Percentiles rank a stretch among this genome's conserved stretches.
Evolutionary conservation across 2,329 filamentous ascomycete species (phyloP).

Genomic region (Nothophoma quercina): DNA sequence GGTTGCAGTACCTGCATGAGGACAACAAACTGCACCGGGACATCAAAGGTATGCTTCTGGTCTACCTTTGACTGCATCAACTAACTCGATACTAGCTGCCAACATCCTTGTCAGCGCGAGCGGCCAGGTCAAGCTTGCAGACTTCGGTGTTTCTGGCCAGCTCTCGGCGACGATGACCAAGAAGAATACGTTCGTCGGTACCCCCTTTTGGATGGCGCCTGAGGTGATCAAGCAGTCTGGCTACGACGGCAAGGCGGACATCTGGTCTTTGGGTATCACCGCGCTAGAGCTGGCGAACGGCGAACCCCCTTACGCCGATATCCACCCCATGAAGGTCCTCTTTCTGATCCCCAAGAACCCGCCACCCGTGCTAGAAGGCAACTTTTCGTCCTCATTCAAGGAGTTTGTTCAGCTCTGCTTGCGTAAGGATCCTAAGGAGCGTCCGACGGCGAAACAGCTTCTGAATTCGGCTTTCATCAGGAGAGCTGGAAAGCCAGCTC

Average conservation of each 20-base stretch:
- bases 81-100: slow-evolving; percentile 68
- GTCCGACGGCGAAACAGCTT: slow-evolving; percentile 85
- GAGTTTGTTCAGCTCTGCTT: slow-evolving; percentile 71
- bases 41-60: slow-evolving; percentile 77
- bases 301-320: slow-evolving; percentile 93
- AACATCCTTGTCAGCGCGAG: slow-evolving; percentile 89
- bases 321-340: slow-evolving; percentile 97
- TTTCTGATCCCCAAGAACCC: slow-evolving; percentile 96
- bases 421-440: slow-evolving; percentile 85
- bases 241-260: slow-evolving; percentile 97
- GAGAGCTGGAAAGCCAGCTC: slow-evolving; percentile 93
- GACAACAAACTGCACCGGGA: slow-evolving; percentile 97
- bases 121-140: slow-evolving; percentile 94
- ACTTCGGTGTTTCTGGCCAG: slow-evolving; percentile 97
- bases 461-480: slow-evolving; percentile 90
- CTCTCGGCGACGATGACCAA: slow-evolving; percentile 98
- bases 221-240: slow-evolving; percentile 99
- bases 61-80: background rate
- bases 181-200: slow-evolving; percentile 98
- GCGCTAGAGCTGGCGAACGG: slow-evolving; percentile 90
- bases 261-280: slow-evolving; percentile 96
- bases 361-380: slow-evolving; percentile 72
- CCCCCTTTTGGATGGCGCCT: slow-evolving; percentile 99
- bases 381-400: slow-evolving; percentile 58
- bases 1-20: slow-evolving; percentile 89